Conservation (phyloP, 345 rosid species). For the Nasturtium officinale region DNA sequence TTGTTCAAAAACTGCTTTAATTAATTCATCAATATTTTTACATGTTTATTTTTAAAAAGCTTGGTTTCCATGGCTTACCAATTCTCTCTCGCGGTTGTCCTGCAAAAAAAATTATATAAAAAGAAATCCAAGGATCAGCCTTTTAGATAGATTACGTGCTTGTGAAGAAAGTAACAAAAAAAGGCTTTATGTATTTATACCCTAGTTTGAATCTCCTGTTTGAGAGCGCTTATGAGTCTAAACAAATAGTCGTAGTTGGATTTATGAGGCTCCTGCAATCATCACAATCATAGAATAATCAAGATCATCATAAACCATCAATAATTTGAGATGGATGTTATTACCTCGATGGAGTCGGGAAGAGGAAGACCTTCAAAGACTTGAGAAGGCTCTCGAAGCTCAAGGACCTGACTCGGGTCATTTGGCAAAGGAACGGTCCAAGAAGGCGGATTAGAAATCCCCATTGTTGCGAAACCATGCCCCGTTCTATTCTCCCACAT, state of each 20-base stretch:
- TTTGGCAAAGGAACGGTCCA: conserved; percentile 39
- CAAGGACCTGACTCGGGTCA: conserved; percentile 38
- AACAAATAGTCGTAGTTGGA: conserved; percentile 47
- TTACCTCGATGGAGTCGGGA: conserved; percentile 41
- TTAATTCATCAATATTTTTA: conserved; percentile 6
- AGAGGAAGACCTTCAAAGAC: conserved; percentile 49
- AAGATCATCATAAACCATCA: conserved; percentile 1
- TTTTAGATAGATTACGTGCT: conserved; percentile 8
- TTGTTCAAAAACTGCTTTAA: background rate
- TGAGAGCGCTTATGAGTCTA: conserved; percentile 42
- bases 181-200: conserved; percentile 11
- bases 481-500: conserved; percentile 30
- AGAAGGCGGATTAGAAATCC: conserved; percentile 45
- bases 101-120: conserved; percentile 19
- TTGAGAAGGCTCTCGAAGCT: conserved; percentile 38
- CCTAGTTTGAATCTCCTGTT: conserved; percentile 46
- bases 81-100: conserved; percentile 46
- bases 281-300: conserved; percentile 17
- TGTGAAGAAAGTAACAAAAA: background rate
- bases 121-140: conserved; percentile 1
- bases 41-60: background rate
- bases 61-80: conserved; percentile 40
- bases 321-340: background rate
- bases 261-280: conserved; percentile 46
- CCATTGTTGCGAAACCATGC: conserved; percentile 34